Percentiles rank a stretch among this genome's conserved stretches.
Evolutionary conservation across 345 rosid species (phyloP).

Genomic region (Pugionium cornutum): DNA sequence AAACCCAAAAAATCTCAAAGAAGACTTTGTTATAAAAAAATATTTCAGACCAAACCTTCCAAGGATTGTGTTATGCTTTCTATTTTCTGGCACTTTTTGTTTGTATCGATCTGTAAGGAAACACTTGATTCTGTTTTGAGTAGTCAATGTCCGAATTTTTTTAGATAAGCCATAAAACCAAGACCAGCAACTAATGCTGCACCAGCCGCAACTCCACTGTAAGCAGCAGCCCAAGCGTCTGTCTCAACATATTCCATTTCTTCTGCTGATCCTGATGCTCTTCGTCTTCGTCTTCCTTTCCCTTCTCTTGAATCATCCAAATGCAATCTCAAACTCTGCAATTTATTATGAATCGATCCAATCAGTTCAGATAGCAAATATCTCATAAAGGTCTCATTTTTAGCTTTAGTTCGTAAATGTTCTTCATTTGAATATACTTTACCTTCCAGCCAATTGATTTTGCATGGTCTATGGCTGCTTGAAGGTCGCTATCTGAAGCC

Average conservation of each 20-base stretch:
- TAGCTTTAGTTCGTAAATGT: neutral
- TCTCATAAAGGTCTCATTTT: neutral
- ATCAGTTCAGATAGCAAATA: neutral
- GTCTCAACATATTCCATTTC: constrained; percentile 55
- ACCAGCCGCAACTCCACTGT: constrained; percentile 87
- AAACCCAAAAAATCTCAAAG: neutral
- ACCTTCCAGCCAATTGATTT: constrained; percentile 93
- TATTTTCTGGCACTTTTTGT: constrained; percentile 20
- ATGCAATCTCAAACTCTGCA: constrained; percentile 91
- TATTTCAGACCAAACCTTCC: constrained; percentile 30
- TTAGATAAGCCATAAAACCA: constrained; percentile 81
- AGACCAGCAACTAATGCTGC: constrained; percentile 89
- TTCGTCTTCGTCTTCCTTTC: constrained; percentile 43
- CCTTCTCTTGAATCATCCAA: constrained; percentile 64
- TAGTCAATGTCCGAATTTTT: constrained; percentile 53
- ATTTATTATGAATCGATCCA: constrained; percentile 4
- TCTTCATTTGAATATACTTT: constrained; percentile 12
- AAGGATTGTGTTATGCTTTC: constrained; percentile 14
- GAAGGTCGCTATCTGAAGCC: constrained; percentile 82
- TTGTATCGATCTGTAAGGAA: constrained; percentile 18
- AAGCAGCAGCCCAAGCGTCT: constrained; percentile 92
- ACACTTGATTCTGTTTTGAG: neutral
- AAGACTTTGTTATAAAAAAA: constrained; percentile 17
- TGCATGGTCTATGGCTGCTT: constrained; percentile 91
- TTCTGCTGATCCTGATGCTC: constrained; percentile 52